Evolutionary conservation across 768 basidiomycete genomes (phyloP).

Genomic region (Coprinopsis marcescibilis): DNA sequence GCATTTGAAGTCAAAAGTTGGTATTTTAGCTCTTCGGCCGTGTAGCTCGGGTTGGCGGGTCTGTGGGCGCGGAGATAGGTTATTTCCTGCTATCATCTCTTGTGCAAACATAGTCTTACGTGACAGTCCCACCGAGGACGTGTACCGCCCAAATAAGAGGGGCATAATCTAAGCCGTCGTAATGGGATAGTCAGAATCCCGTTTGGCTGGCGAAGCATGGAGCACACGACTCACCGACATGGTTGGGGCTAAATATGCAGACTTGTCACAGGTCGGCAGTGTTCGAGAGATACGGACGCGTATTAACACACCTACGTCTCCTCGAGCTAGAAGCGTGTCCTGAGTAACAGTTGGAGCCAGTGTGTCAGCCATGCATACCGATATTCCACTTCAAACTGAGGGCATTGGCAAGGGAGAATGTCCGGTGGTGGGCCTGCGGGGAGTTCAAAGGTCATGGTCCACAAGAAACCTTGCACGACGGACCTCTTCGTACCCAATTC

Average conservation of each 20-base stretch:
- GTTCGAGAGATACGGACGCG: background rate
- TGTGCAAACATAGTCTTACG: conserved; percentile 31
- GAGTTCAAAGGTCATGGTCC: background rate
- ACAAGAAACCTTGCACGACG: conserved; percentile 6
- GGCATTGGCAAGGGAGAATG: conserved; percentile 49
- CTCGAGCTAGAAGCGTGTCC: conserved; percentile 28
- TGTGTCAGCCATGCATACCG: conserved; percentile 25
- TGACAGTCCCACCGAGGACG: conserved; percentile 50
- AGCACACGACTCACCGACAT: conserved; percentile 39
- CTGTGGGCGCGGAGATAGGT: conserved; percentile 33
- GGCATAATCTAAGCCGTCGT: conserved; percentile 50
- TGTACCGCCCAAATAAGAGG: conserved; percentile 56
- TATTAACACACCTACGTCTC: conserved; percentile 44
- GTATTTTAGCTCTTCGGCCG: conserved; percentile 49
- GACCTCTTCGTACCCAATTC: conserved; percentile 44
- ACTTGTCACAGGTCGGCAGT: conserved; percentile 29
- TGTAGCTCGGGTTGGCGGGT: conserved; percentile 59
- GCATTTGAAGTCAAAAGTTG: conserved; percentile 48
- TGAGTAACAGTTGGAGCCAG: conserved; percentile 7
- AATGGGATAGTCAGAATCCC: too few relatives aligned
- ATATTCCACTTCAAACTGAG: conserved; percentile 43
- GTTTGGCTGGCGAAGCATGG: background rate
- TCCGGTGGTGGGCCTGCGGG: conserved; percentile 31
- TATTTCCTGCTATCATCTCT: background rate
- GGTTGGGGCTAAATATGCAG: conserved; percentile 60